A percentile compares a stretch with the other conserved stretches of the same genome.
These are phyloP conservation scores for Melaleuca quinquenervia DNA, from an alignment of 345 rosid species.

Conservation along the genomic window DNA sequence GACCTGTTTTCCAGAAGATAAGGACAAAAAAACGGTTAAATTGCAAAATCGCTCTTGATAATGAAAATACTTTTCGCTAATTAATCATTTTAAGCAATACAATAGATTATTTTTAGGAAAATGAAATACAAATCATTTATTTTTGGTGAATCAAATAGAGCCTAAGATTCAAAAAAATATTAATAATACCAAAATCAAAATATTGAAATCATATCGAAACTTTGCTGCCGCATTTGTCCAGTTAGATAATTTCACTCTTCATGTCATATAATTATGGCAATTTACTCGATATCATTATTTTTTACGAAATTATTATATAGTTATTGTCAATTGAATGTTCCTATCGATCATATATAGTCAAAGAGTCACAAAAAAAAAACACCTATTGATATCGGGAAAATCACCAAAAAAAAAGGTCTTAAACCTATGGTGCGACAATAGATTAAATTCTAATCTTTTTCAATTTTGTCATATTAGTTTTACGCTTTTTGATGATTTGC, in stretches of 20 bases:
- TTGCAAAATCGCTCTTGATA: neutral
- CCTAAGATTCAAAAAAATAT: neutral
- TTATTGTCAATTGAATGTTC: neutral
- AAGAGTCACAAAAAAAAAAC: rapidly evolving
- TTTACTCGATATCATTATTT: neutral
- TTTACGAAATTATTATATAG: rapidly evolving
- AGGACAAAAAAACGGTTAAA: neutral
- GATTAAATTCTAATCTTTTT: too few species aligned
- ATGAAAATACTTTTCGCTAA: too few species aligned
- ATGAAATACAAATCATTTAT: too few species aligned
- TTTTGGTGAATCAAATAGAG: too few species aligned
- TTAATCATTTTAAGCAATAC: too few species aligned
- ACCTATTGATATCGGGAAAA: neutral
- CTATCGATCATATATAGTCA: neutral
- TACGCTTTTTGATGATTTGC: too few species aligned
- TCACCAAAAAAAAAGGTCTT: too few species aligned
- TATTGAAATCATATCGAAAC: neutral
- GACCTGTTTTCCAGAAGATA: neutral
- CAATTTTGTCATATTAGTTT: too few species aligned
- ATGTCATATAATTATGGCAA: rapidly evolving
- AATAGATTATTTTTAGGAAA: too few species aligned
- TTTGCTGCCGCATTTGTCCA: rapidly evolving
- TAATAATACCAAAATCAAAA: neutral
- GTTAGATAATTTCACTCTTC: neutral
- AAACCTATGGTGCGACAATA: too few species aligned